phyloP scores from a whole-genome alignment of 2,329 filamentous ascomycete species.

The Colletotrichum filicis region DNA sequence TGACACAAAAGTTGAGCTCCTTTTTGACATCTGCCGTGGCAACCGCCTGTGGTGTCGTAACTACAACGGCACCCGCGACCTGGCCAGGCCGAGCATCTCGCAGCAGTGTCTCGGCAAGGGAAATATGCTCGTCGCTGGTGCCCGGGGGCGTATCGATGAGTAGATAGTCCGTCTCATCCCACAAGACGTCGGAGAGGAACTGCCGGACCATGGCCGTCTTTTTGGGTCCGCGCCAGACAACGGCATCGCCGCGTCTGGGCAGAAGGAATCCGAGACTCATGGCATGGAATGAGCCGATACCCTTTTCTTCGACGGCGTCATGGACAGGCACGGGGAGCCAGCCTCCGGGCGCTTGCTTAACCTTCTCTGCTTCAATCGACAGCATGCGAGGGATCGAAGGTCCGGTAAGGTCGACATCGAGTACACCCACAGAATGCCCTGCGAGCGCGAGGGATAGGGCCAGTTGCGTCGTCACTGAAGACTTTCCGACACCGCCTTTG shows the following conservation, averaged over 20 bases:
- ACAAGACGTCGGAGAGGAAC: conserved; percentile 91
- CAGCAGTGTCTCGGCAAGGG: conserved; percentile 86
- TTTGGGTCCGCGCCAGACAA: conserved; percentile 97
- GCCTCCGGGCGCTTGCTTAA: conserved; percentile 89
- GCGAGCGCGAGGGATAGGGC: conserved; percentile 88
- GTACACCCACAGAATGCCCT: conserved; percentile 90
- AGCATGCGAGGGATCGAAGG: conserved; percentile 97
- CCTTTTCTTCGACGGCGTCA: conserved; percentile 60
- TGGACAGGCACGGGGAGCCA: conserved; percentile 94
- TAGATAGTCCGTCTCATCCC: conserved; percentile 89
- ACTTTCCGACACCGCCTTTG: conserved; percentile 98
- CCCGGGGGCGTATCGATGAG: conserved; percentile 96
- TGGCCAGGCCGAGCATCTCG: conserved; percentile 71
- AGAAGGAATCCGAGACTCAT: conserved; percentile 96
- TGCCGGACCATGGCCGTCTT: conserved; percentile 99
- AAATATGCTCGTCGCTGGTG: conserved; percentile 97
- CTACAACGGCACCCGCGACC: conserved; percentile 88
- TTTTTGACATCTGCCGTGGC: conserved; percentile 94
- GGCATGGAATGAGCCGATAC: conserved; percentile 76
- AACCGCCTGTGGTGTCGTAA: conserved; percentile 96
- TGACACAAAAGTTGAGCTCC: conserved; percentile 91
- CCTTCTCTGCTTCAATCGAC: conserved; percentile 87
- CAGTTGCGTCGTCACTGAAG: conserved; percentile 95
- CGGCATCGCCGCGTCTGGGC: conserved; percentile 84
- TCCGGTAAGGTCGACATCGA: conserved; percentile 95